Base-by-base conservation (phyloP, 148 eudicot species). In the Amaranthus cruentus region DNA sequence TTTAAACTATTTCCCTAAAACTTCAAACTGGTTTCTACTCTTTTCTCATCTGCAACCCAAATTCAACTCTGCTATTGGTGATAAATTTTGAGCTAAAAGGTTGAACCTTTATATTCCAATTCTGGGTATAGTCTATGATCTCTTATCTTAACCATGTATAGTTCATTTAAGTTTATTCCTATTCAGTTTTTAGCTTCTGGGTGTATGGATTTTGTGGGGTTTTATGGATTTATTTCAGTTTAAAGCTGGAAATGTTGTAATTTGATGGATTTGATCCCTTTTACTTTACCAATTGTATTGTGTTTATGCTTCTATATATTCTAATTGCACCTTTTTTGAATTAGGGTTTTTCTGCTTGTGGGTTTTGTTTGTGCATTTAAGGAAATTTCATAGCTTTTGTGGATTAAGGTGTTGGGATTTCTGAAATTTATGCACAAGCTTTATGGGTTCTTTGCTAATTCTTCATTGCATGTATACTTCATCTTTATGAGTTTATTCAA, bases 131-230 rank as follows among this genome's bases (percentile, higher is more conserved):
- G 62, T 63, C 63, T 55, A 38, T 15, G 13, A 9, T 15, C 55
- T 71, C 60, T 57, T 55, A 12, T 18, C 48, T 14, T 62, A 50
- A 58, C 67, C 13, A 21, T 44, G 60, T 46, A 64, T 47, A 42
- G 18, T 55, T 10, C 67, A 47, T 6, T 9, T 52, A 10, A 10
- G 4, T 62, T 14, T 68, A 3, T 56, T 47, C 28, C 13, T 11
- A 43, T 51, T 61, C 2, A 9, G 4, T 46, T 58, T 79, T 50
- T 46, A 15, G 68, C 28, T 65, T 80, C 72, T 66, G 75, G 62
- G 76, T 75, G 58, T 18, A 5, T 46, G 2, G 15, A n/a, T 52
- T 52, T 2, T 51, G 55, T 68, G 0, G 38, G 38, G 21, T 42
- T 47, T 51, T 62, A 47, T 38, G 42, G 44, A 43, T 76, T 48